Evolutionary conservation across 495 filamentous ascomycete genomes (phyloP).

Genomic region (Tuber magnatum): DNA sequence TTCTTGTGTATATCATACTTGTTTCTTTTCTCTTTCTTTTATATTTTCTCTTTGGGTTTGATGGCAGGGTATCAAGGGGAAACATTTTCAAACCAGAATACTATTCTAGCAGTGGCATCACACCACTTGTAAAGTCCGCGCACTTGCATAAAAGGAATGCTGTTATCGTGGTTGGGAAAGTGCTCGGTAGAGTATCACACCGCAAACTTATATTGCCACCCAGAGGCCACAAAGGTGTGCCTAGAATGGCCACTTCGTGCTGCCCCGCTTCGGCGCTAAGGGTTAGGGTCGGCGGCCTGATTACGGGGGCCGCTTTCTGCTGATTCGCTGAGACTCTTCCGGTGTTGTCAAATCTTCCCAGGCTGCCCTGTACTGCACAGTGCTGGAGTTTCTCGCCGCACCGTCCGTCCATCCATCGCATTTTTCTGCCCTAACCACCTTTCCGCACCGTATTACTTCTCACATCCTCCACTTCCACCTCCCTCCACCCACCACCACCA

Average conservation of each 20-base stretch:
- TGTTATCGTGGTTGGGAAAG: neutral
- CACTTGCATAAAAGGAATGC: neutral
- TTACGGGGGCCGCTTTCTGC: slow-evolving; percentile 19
- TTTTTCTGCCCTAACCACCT: slow-evolving; percentile 26
- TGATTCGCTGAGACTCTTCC: neutral
- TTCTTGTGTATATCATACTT: slow-evolving; percentile 1
- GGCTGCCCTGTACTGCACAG: neutral
- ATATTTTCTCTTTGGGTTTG: neutral
- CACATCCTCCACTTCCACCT: slow-evolving; percentile 23
- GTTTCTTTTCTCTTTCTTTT: neutral
- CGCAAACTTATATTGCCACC: neutral
- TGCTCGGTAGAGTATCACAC: neutral
- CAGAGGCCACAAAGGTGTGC: neutral
- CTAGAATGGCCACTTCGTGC: neutral
- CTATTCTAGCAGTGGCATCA: neutral
- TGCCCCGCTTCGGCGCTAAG: slow-evolving; percentile 19
- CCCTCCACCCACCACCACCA: slow-evolving; percentile 14
- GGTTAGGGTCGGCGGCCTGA: slow-evolving; percentile 23
- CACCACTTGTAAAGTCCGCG: neutral
- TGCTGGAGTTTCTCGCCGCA: slow-evolving; percentile 8
- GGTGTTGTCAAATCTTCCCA: neutral
- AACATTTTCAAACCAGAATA: neutral
- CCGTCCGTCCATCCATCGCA: slow-evolving; percentile 31
- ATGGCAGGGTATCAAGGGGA: neutral
- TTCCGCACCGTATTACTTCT: slow-evolving; percentile 16